Base-by-base conservation (phyloP, 2,329 filamentous ascomycete genomes). In the Ophiocordyceps robertsii region DNA sequence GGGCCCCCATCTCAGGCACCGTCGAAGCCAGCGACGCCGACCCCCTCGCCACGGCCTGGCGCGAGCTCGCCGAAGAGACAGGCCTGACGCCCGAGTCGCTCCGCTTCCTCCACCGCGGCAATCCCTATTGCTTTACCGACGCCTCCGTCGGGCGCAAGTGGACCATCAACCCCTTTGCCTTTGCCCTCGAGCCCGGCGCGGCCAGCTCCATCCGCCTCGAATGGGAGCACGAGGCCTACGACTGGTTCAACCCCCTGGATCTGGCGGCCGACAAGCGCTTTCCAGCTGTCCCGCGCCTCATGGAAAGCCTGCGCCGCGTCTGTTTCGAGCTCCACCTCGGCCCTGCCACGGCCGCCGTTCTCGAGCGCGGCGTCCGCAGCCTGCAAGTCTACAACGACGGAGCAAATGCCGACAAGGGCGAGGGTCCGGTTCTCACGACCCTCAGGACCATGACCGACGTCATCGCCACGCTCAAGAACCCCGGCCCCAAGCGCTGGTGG, bases 21-120 rank as follows among this genome's bases (percentile, higher is more conserved):
- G 72, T 84, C 40, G 72, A 81, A 3, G 41, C 60, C 6, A 53
- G 58, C 0, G 79, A 83, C 49, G 44, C 60, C 3, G 67, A 58
- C 19, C 72, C 78, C 0, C 55, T 77, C 6, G 60, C 65, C 3
- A 72, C 79, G 0, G 79, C 80, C 24, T 73, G 72, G 66, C 69
- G 80, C 13, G 78, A 82, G 56, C 63, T 84, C 19, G 51, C 56
- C 6, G 78, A 83, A 53, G 79, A 83, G 55, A 82, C 79, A 0
- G 65, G 62, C 2, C 64, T 83, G 12, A 69, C 65, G 0, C 48
- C 61, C 0, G 51, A 58, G 0, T 65, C 66, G 0, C 53, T 80
- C 7, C 61, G 63, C 2, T 62, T 78, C 19, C 66, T 75, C 50
- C 69, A 75, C 16, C 63, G 68, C 21, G 79, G 77, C 2, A 77